Percentiles rank a stretch among this genome's conserved stretches.
Conservation (phyloP, 2,329 filamentous ascomycete genomes). For the Pleochaeta shiraiana region DNA sequence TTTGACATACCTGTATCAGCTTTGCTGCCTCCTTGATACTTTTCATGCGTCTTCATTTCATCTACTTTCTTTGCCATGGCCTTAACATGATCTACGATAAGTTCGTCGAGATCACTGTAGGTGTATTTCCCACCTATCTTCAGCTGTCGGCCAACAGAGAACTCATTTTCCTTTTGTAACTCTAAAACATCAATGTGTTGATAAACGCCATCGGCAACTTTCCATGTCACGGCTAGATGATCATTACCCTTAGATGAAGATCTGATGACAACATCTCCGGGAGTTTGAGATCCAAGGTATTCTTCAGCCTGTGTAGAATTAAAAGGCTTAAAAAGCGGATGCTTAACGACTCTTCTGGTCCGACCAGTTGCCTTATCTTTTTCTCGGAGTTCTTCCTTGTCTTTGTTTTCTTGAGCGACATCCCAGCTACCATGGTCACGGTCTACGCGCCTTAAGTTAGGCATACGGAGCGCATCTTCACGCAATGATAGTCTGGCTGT, state of each 20-base stretch:
- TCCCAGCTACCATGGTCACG: conserved; percentile 74
- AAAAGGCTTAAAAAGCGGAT: conserved; percentile 87
- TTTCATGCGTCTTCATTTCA: conserved; percentile 86
- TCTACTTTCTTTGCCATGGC: conserved; percentile 96
- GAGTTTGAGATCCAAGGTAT: conserved; percentile 65
- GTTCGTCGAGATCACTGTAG: conserved; percentile 88
- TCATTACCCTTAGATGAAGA: conserved; percentile 91
- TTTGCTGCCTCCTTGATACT: conserved; percentile 66
- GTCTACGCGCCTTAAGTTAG: conserved; percentile 47
- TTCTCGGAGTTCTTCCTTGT: conserved; percentile 64
- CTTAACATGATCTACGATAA: conserved; percentile 94
- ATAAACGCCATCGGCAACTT: conserved; percentile 88
- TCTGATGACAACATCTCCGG: conserved; percentile 83
- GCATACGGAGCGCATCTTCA: conserved; percentile 56
- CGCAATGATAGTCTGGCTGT: conserved; percentile 65
- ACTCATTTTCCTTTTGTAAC: conserved; percentile 92
- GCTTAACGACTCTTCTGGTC: conserved; percentile 88
- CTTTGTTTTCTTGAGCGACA: conserved; percentile 53
- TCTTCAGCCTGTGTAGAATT: conserved; percentile 86
- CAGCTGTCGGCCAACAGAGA: conserved; percentile 70
- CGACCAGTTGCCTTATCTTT: conserved; percentile 73
- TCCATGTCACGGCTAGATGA: conserved; percentile 94
- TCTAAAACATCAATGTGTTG: conserved; percentile 97
- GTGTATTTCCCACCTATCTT: conserved; percentile 74
- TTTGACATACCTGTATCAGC: conserved; percentile 57